phyloP scores from a whole-genome alignment of 345 rosid genomes.

The Eucalyptus viminalis region DNA sequence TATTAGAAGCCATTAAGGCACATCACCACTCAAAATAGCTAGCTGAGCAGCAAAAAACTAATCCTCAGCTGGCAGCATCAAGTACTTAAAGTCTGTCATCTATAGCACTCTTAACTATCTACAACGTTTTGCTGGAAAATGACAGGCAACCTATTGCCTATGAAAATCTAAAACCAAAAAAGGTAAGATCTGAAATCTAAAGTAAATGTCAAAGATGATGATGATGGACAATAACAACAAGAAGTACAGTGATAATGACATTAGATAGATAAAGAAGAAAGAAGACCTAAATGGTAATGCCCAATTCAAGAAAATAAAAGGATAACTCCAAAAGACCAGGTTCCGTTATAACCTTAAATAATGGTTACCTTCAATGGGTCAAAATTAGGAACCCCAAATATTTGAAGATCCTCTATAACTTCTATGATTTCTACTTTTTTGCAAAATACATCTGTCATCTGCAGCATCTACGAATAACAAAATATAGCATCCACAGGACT shows the following conservation, averaged over 20 bases:
- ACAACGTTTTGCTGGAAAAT: neutral
- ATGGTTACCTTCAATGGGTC: neutral
- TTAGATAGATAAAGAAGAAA: neutral
- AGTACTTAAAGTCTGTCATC: neutral
- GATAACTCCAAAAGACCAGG: neutral
- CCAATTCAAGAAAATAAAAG: neutral
- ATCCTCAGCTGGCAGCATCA: neutral
- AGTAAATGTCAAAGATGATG: neutral
- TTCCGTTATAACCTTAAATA: neutral
- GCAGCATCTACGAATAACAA: neutral
- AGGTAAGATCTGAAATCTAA: neutral
- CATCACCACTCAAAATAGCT: neutral
- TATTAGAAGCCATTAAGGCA: neutral
- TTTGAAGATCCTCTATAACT: neutral
- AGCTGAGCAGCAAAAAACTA: neutral
- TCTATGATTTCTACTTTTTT: neutral
- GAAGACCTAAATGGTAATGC: neutral
- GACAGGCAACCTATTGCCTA: neutral
- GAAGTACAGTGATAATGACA: neutral
- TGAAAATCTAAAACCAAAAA: neutral
- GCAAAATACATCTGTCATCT: neutral
- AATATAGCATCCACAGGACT: neutral
- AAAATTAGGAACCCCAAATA: neutral
- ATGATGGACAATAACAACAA: neutral
- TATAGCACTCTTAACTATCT: neutral